Conservation (phyloP, 106 monocot species). For the Narthecium ossifragum region DNA sequence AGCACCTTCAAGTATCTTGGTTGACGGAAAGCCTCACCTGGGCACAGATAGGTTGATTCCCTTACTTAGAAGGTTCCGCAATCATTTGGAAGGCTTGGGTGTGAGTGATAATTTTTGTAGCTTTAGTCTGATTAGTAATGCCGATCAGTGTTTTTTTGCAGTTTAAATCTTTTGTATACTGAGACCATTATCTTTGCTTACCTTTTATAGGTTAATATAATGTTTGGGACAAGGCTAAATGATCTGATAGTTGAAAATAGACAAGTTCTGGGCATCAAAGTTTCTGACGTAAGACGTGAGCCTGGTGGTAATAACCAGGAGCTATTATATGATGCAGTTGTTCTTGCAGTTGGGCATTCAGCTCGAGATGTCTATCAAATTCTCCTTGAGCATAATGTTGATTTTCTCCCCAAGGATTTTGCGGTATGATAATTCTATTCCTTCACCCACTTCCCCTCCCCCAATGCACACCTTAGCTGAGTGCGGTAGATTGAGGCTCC, state of each 20-base stretch:
- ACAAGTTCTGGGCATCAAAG: constrained; percentile 56
- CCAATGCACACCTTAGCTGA: no score
- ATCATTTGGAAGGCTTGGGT: constrained; percentile 68
- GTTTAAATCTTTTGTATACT: not conserved
- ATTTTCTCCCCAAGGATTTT: constrained; percentile 83
- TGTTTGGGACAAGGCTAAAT: constrained; percentile 79
- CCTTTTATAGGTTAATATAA: constrained; percentile 63
- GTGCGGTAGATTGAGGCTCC: no score
- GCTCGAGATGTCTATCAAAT: constrained; percentile 91
- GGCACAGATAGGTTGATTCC: constrained; percentile 90
- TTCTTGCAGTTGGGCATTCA: constrained; percentile 97
- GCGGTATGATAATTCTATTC: constrained; percentile 73
- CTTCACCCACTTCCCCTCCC: no score
- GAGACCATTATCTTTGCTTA: not conserved
- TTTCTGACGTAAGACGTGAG: constrained; percentile 43
- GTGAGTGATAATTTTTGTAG: constrained; percentile 57
- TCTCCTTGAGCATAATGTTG: constrained; percentile 66
- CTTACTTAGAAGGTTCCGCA: constrained; percentile 69
- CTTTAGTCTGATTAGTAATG: not conserved
- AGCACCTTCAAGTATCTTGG: constrained; percentile 72
- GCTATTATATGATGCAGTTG: constrained; percentile 68
- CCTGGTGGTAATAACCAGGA: constrained; percentile 28
- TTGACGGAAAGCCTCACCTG: constrained; percentile 96
- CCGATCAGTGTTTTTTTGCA: no score
- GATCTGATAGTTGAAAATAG: constrained; percentile 75